phyloP scores from a whole-genome alignment of 2,329 filamentous ascomycete species.

The Trichoderma atroviride region DNA sequence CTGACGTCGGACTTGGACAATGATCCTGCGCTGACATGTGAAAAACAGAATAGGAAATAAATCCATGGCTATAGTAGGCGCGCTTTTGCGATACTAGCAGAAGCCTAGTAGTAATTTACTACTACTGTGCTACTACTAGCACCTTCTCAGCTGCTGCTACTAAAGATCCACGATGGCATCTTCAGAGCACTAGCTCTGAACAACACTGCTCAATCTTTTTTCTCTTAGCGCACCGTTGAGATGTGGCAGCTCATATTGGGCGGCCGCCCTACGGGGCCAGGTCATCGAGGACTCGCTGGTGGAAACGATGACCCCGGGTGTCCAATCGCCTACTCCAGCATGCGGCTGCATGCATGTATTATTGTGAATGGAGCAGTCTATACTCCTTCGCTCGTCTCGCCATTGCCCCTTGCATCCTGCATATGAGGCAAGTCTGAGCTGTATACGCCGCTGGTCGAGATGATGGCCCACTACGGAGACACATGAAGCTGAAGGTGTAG shows the following conservation, averaged over 20 bases:
- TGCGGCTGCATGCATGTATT: conserved; percentile 1
- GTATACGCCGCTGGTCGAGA: conserved; percentile 13
- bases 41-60: background rate
- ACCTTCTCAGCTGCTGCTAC: background rate
- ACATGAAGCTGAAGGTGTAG: background rate
- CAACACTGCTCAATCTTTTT: background rate
- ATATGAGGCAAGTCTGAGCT: background rate
- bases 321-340: background rate
- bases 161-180: background rate
- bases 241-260: background rate
- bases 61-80: background rate
- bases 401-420: background rate
- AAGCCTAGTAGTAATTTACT: background rate
- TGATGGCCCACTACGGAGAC: background rate
- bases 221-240: conserved; percentile 10
- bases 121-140: background rate
- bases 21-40: background rate
- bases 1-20: background rate
- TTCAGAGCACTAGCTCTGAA: background rate
- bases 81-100: background rate
- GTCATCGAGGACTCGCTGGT: background rate
- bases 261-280: background rate
- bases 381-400: background rate
- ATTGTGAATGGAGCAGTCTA: background rate
- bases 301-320: background rate